Conservation (phyloP, 1,284 basidiomycete species). For the Schizophyllum commune region DNA sequence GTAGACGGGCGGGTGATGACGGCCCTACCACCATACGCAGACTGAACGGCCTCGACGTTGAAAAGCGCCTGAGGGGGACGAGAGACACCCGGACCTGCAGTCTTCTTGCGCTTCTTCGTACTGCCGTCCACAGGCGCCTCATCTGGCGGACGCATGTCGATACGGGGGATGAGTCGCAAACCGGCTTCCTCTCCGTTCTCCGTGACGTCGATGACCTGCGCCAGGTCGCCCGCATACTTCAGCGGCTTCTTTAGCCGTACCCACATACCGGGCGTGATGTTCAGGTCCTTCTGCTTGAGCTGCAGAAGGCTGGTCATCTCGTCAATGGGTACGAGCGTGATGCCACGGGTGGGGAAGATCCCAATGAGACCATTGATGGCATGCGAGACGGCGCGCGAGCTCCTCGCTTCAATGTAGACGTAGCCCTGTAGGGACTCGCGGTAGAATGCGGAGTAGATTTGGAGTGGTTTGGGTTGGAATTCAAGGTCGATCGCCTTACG, state of each 20-base stretch:
- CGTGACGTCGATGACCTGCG: slow-evolving; percentile 89
- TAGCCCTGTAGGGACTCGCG: slow-evolving; percentile 92
- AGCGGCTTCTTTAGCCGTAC: slow-evolving; percentile 85
- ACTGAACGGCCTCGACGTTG: slow-evolving; percentile 89
- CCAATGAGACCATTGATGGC: slow-evolving; percentile 90
- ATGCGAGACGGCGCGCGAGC: slow-evolving; percentile 78
- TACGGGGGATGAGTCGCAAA: slow-evolving; percentile 92
- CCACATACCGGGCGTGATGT: slow-evolving; percentile 86
- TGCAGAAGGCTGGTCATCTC: slow-evolving; percentile 97
- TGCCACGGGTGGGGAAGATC: slow-evolving; percentile 76
- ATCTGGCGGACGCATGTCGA: slow-evolving; percentile 90
- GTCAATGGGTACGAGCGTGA: slow-evolving; percentile 89
- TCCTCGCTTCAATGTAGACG: slow-evolving; percentile 93
- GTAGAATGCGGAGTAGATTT: slow-evolving; percentile 90
- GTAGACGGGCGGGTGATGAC: slow-evolving; percentile 67
- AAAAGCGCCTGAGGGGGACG: slow-evolving; percentile 91
- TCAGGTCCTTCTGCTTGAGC: slow-evolving; percentile 91
- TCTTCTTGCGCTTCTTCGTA: slow-evolving; percentile 62
- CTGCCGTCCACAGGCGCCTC: slow-evolving; percentile 35
- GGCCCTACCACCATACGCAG: slow-evolving; percentile 75
- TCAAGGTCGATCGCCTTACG: slow-evolving; percentile 83
- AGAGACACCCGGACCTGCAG: slow-evolving; percentile 38
- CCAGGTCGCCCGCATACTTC: slow-evolving; percentile 92
- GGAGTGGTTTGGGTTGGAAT: slow-evolving; percentile 69
- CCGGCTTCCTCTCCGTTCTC: slow-evolving; percentile 94